Evolutionary conservation across 2,329 filamentous ascomycete genomes (phyloP).

Genomic region (Penicillium sp.): DNA sequence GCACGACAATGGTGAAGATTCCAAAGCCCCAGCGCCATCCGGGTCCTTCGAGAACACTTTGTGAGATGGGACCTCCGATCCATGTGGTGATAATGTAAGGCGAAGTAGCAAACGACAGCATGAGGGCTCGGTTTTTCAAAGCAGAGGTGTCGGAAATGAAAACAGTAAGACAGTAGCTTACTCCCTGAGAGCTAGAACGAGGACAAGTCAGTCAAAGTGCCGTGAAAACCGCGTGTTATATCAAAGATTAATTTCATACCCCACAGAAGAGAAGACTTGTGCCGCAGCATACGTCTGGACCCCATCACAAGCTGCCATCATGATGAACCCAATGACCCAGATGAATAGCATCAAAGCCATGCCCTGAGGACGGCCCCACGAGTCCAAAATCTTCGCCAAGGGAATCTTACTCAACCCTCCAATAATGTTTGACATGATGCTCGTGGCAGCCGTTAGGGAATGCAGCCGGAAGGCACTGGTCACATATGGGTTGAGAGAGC

Average conservation of each 20-base stretch:
- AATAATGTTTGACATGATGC: constrained; percentile 12
- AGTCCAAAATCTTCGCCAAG: constrained; percentile 21
- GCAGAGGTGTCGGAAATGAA: constrained; percentile 65
- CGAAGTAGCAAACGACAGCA: constrained; percentile 59
- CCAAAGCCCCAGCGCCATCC: constrained; percentile 42
- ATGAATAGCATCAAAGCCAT: constrained; percentile 10
- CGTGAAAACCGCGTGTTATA: background rate
- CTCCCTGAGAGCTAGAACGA: constrained; percentile 1
- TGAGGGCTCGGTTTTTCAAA: constrained; percentile 60
- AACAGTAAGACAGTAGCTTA: constrained; percentile 58
- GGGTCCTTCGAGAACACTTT: constrained; percentile 45
- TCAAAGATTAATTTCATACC: constrained; percentile 45
- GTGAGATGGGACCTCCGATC: constrained; percentile 54
- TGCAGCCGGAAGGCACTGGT: constrained; percentile 15
- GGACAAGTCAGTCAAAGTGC: background rate
- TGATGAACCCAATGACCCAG: constrained; percentile 48
- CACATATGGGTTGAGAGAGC: constrained; percentile 15
- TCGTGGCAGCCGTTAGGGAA: constrained; percentile 13
- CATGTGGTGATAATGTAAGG: constrained; percentile 64
- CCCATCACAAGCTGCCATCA: constrained; percentile 64
- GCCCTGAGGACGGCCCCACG: constrained; percentile 17
- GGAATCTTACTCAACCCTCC: constrained; percentile 13
- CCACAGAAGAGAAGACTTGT: constrained; percentile 62
- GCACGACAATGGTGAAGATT: constrained; percentile 62
- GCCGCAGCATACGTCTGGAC: constrained; percentile 64